Evolutionary conservation across 106 monocot species (phyloP).

Genomic region (Apostasia shenzhenica): DNA sequence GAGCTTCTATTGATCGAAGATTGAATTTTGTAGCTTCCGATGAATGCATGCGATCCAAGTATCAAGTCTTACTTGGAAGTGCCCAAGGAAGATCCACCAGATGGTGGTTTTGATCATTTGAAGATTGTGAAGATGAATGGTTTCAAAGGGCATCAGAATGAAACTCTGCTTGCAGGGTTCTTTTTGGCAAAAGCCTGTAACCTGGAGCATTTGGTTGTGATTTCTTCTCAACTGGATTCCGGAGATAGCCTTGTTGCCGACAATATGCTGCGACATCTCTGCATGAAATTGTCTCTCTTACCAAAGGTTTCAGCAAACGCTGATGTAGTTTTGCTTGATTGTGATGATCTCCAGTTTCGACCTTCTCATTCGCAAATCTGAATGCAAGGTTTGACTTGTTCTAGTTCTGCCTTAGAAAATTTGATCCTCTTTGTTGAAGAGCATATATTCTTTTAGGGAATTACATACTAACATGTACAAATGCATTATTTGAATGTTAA

Average conservation of each 20-base stretch:
- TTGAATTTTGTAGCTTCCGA: conserved; percentile 30
- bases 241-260: neutral
- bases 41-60: conserved; percentile 16
- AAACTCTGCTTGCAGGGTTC: conserved; percentile 15
- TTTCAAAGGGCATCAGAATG: conserved; percentile 34
- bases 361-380: conserved; percentile 25
- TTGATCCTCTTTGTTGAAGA: too few relatives aligned
- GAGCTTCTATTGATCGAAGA: neutral
- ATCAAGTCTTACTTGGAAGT: conserved; percentile 19
- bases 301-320: conserved; percentile 20
- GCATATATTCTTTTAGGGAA: too few relatives aligned
- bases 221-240: conserved; percentile 9
- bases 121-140: conserved; percentile 26
- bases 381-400: conserved; percentile 9
- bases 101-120: conserved; percentile 18
- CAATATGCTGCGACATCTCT: conserved; percentile 10
- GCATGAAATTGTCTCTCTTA: conserved; percentile 9
- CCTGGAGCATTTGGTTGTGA: conserved; percentile 17
- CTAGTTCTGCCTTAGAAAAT: too few relatives aligned
- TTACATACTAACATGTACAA: too few relatives aligned
- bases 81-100: conserved; percentile 19
- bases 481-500: too few relatives aligned
- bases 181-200: conserved; percentile 16
- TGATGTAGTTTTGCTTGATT: conserved; percentile 19
- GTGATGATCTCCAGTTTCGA: conserved; percentile 9